phyloP scores from a whole-genome alignment of 352 stramenopile genomes.

The Globisporangium iwayamae region DNA sequence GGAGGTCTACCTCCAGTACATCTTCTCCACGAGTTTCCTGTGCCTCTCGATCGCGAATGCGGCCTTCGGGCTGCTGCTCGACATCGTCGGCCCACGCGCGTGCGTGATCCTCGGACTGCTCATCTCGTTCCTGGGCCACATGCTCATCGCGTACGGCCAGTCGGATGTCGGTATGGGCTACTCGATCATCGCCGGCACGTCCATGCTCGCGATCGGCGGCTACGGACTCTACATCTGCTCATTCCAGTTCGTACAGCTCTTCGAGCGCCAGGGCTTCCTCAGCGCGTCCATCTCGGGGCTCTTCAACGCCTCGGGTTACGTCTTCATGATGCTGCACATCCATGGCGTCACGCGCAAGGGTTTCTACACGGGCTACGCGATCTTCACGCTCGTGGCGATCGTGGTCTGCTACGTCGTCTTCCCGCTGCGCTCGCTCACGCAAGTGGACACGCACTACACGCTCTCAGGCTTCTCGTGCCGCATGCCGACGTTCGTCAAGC shows the following conservation, averaged over 20 bases:
- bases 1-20: conserved; percentile 47
- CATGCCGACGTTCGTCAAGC: conserved; percentile 13
- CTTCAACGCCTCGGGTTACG: conserved; percentile 51
- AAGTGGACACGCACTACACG: conserved; percentile 12
- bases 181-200: conserved; percentile 15
- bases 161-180: conserved; percentile 18
- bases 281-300: conserved; percentile 36
- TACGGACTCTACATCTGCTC: conserved; percentile 41
- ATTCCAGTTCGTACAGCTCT: conserved; percentile 51
- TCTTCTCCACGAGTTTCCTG: conserved; percentile 47
- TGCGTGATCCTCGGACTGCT: conserved; percentile 20
- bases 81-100: conserved; percentile 39
- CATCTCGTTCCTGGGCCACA: conserved; percentile 46
- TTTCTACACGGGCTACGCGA: conserved; percentile 32
- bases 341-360: conserved; percentile 30
- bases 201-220: conserved; percentile 37
- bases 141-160: conserved; percentile 37
- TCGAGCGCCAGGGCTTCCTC: conserved; percentile 35
- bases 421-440: conserved; percentile 20
- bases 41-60: conserved; percentile 41
- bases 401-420: conserved; percentile 16
- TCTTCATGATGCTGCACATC: conserved; percentile 46
- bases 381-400: conserved; percentile 17
- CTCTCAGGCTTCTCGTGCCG: conserved; percentile 24
- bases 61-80: conserved; percentile 38